These are phyloP conservation scores for Cucumis cinereus DNA, from an alignment of 306 rosid genomes.

Conservation along the genomic window DNA sequence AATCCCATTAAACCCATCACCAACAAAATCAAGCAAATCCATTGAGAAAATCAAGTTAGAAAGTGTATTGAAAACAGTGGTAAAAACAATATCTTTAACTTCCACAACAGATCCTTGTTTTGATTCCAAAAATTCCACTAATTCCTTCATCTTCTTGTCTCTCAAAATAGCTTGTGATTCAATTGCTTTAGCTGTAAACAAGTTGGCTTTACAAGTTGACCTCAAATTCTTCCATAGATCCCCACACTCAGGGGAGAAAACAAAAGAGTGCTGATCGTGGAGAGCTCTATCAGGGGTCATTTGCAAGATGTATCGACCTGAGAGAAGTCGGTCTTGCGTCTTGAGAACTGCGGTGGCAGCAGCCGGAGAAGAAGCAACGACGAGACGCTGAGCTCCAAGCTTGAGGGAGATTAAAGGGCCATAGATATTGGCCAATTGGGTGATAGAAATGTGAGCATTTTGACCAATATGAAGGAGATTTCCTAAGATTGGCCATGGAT, in stretches of 20 bases:
- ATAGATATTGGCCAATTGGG: neutral
- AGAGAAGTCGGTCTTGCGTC: neutral
- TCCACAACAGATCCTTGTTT: neutral
- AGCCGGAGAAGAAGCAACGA: neutral
- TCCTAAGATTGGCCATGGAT: slow-evolving; percentile 6
- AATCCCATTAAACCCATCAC: neutral
- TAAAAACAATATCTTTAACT: neutral
- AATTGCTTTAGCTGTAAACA: neutral
- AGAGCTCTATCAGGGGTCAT: neutral
- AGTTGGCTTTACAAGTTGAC: neutral
- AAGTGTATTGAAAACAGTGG: neutral
- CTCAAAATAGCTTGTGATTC: neutral
- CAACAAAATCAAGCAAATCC: neutral
- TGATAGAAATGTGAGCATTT: neutral
- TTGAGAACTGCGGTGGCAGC: slow-evolving; percentile 6
- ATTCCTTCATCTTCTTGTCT: neutral
- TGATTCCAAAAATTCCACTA: neutral
- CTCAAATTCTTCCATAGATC: neutral
- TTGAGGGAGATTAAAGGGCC: slow-evolving; percentile 9
- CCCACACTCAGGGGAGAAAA: neutral
- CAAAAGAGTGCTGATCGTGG: neutral
- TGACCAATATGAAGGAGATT: neutral
- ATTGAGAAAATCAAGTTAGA: neutral
- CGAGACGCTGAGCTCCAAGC: neutral
- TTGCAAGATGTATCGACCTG: neutral